Base-by-base conservation (phyloP, 2,329 filamentous ascomycete species). In the Venturia effusa region DNA sequence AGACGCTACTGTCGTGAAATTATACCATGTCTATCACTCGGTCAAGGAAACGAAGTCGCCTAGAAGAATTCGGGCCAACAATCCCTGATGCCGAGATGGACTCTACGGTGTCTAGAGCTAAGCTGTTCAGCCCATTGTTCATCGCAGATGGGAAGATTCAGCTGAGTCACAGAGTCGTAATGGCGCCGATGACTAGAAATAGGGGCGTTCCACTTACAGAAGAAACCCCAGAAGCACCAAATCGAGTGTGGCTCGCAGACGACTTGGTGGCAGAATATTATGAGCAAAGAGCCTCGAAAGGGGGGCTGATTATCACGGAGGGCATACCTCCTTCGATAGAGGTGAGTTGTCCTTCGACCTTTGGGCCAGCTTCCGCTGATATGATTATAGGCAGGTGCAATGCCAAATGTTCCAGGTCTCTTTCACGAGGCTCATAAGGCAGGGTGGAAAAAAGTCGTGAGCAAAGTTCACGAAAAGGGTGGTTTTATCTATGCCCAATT, bases 401-500 rank as follows among this genome's bases (percentile, higher is more conserved):
- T 78, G 67, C 73, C 73, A 43, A 80, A 83, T 66, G 76, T 81
- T 1, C 84, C 86, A 0, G 84, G 84, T 34, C 83, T 86, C 69
- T 86, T 78, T 69, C 81, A 71, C 30, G 72, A 78, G 0, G 78
- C 76, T 17, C 84, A 88, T 65, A 77, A 86, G 48, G 77, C 76
- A 1, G 81, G 76, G 0, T 89, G 86, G 87, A 83, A 80, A 66
- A 73, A 78, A 15, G 75, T 89, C 54, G 85, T 82, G 2, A 79
- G 84, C 32, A 82, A 81, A 0, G 84, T 89, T 0, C 87, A 90
- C 71, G 77, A 76, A 22, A 86, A 86, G 68, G 83, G 82, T 5
- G 81, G 78, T 22, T 83, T 78, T 69, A 84, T 88, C 62, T 88
- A 79, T 73, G 71, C 79, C 1, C 87, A 89, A 69, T 76, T 89